Evolutionary conservation across 1,284 basidiomycete species (phyloP).

Genomic region (Exobasidium cylindrosporum): DNA sequence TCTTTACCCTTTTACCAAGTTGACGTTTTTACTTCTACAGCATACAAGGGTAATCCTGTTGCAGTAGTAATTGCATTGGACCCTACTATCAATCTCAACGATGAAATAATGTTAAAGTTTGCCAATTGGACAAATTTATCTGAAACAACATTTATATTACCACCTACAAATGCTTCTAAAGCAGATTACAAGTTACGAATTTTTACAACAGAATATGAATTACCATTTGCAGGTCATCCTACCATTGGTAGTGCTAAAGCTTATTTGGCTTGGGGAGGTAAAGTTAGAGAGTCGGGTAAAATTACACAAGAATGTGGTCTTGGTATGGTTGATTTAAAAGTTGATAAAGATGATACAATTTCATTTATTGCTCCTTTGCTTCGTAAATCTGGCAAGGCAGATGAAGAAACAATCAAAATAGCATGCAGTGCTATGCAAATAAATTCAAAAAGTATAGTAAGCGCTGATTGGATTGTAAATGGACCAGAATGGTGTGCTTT

Average conservation of each 20-base stretch:
- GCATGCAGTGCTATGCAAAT: constrained; percentile 24
- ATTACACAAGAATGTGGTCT: constrained; percentile 42
- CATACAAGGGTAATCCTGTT: constrained; percentile 42
- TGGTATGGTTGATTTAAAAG: constrained; percentile 26
- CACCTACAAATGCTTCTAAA: constrained; percentile 11
- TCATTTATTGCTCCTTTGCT: constrained; percentile 32
- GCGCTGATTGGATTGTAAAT: constrained; percentile 36
- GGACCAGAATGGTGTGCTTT: constrained; percentile 44
- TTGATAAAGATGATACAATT: constrained; percentile 16
- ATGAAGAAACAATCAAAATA: constrained; percentile 16
- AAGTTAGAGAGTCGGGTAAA: constrained; percentile 16
- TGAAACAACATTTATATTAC: constrained; percentile 45
- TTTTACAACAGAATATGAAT: constrained; percentile 36
- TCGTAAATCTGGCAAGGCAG: constrained; percentile 24
- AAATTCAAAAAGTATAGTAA: constrained; percentile 19
- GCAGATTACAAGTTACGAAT: constrained; percentile 43
- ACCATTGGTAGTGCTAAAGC: constrained; percentile 43
- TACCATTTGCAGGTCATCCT: constrained; percentile 48
- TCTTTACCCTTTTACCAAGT: constrained; percentile 33
- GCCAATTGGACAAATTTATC: constrained; percentile 47
- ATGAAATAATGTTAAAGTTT: constrained; percentile 33
- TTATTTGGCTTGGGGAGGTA: constrained; percentile 14
- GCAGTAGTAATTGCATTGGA: constrained; percentile 31
- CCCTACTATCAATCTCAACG: constrained; percentile 4
- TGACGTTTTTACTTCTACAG: constrained; percentile 35